Evolutionary conservation across 495 filamentous ascomycete genomes (phyloP), one percentile per base, ranked within the genome.

Genomic region (Sporormia fimetaria): DNA sequence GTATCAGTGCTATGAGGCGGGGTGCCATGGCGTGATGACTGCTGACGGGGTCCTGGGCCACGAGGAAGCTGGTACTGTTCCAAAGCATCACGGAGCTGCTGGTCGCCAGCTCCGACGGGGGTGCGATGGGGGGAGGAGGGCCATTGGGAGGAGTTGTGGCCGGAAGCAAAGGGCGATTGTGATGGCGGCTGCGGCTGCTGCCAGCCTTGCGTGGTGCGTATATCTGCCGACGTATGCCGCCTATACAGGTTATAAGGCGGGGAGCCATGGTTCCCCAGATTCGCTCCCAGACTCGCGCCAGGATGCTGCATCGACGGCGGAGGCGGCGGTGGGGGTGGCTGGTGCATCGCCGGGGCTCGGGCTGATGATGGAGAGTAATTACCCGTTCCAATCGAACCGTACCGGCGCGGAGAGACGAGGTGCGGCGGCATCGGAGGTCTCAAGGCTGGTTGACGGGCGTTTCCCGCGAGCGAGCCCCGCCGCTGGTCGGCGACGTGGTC

Each of bases 181-280:
- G 45, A 44, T 3, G 52, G 50, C 21, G 55, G 47, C 32, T 53
- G 57, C 17, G 38, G 57, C 11, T 75, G 70, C 49, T 81, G 77
- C 90, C 90, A 95, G 36, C 84, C 83, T 50, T 82, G 81, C n/a
- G n/a, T n/a, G 27, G 82, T 76, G 21, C 90, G 82, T 49, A 98
- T 96, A 52, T 98, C 90, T 38, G 90, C 90, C 33, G 88, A 90
- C 1, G 90, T 98, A 61, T 98, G 90, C 29, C 90, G 77, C 15
- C 90, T 78, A 21, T 78, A 71, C 23, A 95, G 66, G 52, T 78
- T 81, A 36, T 76, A 73, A 8, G 83, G 80, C 17, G 83, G 82
- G 18, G 85, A 80, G 21, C 82, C 73, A 14, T 81, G 77, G 36
- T 71, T 70, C 1, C 85, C 74, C 29, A 94, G 67, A 33, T 22